Evolutionary conservation across 108 stramenopile species (phyloP), one percentile per base, ranked within the genome.

Genomic region (Discostella pseudostelligera): DNA sequence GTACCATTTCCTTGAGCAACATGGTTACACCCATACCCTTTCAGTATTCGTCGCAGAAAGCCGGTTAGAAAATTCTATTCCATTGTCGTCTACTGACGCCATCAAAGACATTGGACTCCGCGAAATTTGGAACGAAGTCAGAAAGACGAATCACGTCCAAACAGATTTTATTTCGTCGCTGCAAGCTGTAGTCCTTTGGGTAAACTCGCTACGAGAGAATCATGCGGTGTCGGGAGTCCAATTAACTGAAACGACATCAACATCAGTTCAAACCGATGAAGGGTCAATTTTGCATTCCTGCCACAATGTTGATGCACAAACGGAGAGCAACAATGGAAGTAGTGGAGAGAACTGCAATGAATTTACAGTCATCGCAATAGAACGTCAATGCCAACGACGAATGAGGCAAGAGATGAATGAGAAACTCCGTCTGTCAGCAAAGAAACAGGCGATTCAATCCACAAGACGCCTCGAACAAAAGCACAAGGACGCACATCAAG

Each of bases 361-460:
- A 20, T 22, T 49, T 25, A 37, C 63, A 19, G 14, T 77, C 37
- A 29, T 59, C 42, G 61, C 50, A 49, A 71, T 78, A 20, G 64
- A 70, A 56, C 46, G 53, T 25, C 65, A 66, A 22, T 59, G 57
- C 40, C 19, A 74, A 55, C 57, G 45, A 12, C 58, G 50, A 53
- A 51, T 78, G 59, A 39, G 59, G 19, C 16, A 70, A 17, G 77
- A 78, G 42, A 67, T 78, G 65, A 67, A 71, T 21, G 65, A 56
- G 20, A 70, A 71, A 29, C 40, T 78, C n/a, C 32, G 55, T 4
- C 16, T 78, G 8, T 78, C 77, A 0, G 77, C 65, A 36, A 78
- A 78, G 35, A 66, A 66, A 21, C 77, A 78, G 10, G 70, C 70
- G 0, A 58, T 71, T 35, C 28, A 78, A 46, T 69, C 69, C 42